These are phyloP conservation scores for Peniophora sp. DNA, from an alignment of 1,284 basidiomycete species.

Conservation along the genomic window DNA sequence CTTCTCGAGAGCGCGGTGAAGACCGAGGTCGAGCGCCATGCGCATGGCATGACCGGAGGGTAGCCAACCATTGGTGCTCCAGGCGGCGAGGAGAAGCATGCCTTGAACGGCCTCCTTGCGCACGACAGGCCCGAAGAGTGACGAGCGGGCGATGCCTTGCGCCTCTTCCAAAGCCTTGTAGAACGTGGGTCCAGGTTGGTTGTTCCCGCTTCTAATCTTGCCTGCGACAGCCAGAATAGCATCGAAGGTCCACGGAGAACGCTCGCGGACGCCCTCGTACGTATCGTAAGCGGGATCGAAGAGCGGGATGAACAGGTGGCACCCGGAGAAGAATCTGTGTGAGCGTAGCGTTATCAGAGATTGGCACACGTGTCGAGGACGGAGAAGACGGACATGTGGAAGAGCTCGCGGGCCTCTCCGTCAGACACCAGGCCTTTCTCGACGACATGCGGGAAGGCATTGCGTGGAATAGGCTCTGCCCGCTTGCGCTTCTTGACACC, in stretches of 20 bases:
- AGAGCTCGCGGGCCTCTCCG: conserved; percentile 71
- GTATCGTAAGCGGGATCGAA: conserved; percentile 89
- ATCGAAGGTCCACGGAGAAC: conserved; percentile 90
- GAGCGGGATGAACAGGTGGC: conserved; percentile 89
- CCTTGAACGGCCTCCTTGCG: conserved; percentile 92
- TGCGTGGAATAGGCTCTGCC: conserved; percentile 80
- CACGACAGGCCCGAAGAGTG: conserved; percentile 86
- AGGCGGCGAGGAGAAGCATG: conserved; percentile 87
- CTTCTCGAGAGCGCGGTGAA: conserved; percentile 86
- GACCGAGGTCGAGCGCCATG: conserved; percentile 88
- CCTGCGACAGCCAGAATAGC: conserved; percentile 85
- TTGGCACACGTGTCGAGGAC: conserved; percentile 4
- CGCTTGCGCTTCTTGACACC: conserved; percentile 81
- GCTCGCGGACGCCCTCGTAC: conserved; percentile 82
- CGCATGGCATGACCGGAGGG: conserved; percentile 89
- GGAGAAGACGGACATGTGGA: conserved; percentile 55
- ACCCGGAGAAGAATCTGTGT: conserved; percentile 86
- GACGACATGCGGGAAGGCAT: conserved; percentile 76
- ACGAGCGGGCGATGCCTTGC: conserved; percentile 88
- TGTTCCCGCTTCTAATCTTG: conserved; percentile 86
- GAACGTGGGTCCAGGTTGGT: conserved; percentile 76
- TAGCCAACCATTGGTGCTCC: conserved; percentile 92
- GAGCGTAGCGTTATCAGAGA: conserved; percentile 21
- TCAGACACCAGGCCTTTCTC: conserved; percentile 81
- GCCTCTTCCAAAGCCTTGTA: conserved; percentile 90